A percentile compares a stretch with the other conserved stretches of the same genome.
phyloP scores from a whole-genome alignment of 441 rosid species.

The Adansonia gregorii region DNA sequence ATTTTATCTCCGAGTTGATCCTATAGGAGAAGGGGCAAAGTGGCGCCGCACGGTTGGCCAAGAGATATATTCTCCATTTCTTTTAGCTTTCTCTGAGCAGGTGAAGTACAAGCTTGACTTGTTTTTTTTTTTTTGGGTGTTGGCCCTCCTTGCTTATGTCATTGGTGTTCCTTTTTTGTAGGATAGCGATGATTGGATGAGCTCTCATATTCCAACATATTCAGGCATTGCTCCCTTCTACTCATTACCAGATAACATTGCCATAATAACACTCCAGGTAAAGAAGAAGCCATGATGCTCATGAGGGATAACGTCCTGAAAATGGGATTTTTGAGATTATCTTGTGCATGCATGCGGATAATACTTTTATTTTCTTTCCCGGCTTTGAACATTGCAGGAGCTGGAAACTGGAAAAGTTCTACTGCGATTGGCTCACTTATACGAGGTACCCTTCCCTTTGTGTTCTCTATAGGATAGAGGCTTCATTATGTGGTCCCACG shows the following conservation, averaged over 20 bases:
- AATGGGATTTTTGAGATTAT: neutral
- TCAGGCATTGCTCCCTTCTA: conserved; percentile 67
- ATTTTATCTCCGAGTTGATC: conserved; percentile 57
- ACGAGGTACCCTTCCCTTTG: conserved; percentile 46
- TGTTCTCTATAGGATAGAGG: neutral
- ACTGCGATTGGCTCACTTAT: conserved; percentile 72
- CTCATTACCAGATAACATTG: conserved; percentile 57
- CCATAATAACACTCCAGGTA: conserved; percentile 73
- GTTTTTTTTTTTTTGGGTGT: neutral
- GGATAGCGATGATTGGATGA: conserved; percentile 60
- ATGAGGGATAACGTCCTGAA: neutral
- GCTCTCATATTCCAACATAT: conserved; percentile 50
- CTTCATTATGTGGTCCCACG: neutral
- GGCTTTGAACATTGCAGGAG: conserved; percentile 45
- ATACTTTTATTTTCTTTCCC: neutral
- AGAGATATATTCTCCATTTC: conserved; percentile 74
- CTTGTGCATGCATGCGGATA: conserved; percentile 10
- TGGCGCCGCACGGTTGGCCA: conserved; percentile 78
- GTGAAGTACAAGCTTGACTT: conserved; percentile 40
- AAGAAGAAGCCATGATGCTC: conserved; percentile 21
- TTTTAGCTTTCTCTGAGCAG: conserved; percentile 71
- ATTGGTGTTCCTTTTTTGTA: conserved; percentile 36
- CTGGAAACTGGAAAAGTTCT: conserved; percentile 63
- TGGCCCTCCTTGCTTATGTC: conserved; percentile 27
- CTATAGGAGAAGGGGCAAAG: conserved; percentile 72